Evolutionary conservation across 1,139 yeast genomes (phyloP).

Genomic region (Geotrichum candidum): DNA sequence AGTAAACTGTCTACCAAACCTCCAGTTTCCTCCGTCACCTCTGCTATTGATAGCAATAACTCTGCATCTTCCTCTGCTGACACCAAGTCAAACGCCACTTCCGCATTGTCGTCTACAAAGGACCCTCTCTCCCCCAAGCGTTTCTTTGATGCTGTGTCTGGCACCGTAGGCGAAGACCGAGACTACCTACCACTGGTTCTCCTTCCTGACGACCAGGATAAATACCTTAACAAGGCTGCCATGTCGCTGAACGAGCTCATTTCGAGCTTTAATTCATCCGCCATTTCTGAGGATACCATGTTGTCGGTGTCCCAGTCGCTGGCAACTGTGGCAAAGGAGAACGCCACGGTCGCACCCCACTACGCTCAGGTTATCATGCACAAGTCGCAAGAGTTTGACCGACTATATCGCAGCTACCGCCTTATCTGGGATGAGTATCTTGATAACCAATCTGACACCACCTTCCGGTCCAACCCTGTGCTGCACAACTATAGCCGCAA

Average conservation of each 20-base stretch:
- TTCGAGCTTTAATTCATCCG: conserved; percentile 27
- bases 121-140: conserved; percentile 29
- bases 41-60: conserved; percentile 3
- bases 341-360: conserved; percentile 17
- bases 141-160: conserved; percentile 30
- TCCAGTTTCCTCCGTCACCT: not conserved
- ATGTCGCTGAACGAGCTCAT: conserved; percentile 29
- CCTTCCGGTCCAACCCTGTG: conserved; percentile 7
- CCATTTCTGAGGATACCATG: conserved; percentile 25
- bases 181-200: conserved; percentile 29
- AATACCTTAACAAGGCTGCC: conserved; percentile 24
- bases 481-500: conserved; percentile 10
- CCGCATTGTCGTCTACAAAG: conserved; percentile 12
- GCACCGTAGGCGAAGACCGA: conserved; percentile 23
- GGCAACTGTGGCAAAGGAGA: conserved; percentile 21
- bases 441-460: conserved; percentile 1
- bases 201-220: conserved; percentile 28
- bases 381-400: conserved; percentile 21
- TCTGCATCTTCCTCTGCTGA: conserved; percentile 7
- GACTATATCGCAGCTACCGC: conserved; percentile 16
- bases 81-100: conserved; percentile 10
- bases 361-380: conserved; percentile 21
- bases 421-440: conserved; percentile 16
- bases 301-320: conserved; percentile 21
- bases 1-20: not conserved